These are phyloP conservation scores for Infundibulicybe gibba DNA, from an alignment of 768 basidiomycete species.

Conservation along the genomic window DNA sequence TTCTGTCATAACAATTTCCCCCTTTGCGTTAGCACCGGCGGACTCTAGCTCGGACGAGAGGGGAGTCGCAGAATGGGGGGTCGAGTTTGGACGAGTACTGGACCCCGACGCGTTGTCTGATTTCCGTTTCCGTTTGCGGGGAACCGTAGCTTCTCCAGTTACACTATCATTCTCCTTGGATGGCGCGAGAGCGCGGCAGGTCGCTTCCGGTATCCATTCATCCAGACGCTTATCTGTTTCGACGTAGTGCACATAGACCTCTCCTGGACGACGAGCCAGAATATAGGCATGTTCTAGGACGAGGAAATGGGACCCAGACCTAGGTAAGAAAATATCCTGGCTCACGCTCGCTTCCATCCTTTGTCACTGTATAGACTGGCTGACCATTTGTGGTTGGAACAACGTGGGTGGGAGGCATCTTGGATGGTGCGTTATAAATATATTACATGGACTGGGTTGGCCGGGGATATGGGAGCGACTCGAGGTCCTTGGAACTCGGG, in stretches of 20 bases:
- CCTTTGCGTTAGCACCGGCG: slow-evolving; percentile 6
- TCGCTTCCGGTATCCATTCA: slow-evolving; percentile 60
- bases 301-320: slow-evolving; percentile 8
- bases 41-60: background rate
- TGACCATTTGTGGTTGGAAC: slow-evolving; percentile 19
- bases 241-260: slow-evolving; percentile 71
- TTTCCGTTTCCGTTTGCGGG: slow-evolving; percentile 4
- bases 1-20: slow-evolving; percentile 49
- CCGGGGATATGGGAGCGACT: no score
- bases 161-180: slow-evolving; percentile 19
- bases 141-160: slow-evolving; percentile 1
- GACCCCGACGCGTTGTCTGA: background rate
- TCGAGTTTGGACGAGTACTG: no score
- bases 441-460: no score
- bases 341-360: slow-evolving; percentile 29
- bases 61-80: no score
- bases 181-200: slow-evolving; percentile 18
- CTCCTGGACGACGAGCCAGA: slow-evolving; percentile 44
- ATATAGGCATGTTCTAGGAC: slow-evolving; percentile 45
- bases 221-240: slow-evolving; percentile 70
- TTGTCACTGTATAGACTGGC: slow-evolving; percentile 26
- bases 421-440: no score
- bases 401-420: slow-evolving; percentile 24
- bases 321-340: slow-evolving; percentile 6
- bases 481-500: no score